Conservation (phyloP, 495 filamentous ascomycete genomes). For the Extremus antarcticus region DNA sequence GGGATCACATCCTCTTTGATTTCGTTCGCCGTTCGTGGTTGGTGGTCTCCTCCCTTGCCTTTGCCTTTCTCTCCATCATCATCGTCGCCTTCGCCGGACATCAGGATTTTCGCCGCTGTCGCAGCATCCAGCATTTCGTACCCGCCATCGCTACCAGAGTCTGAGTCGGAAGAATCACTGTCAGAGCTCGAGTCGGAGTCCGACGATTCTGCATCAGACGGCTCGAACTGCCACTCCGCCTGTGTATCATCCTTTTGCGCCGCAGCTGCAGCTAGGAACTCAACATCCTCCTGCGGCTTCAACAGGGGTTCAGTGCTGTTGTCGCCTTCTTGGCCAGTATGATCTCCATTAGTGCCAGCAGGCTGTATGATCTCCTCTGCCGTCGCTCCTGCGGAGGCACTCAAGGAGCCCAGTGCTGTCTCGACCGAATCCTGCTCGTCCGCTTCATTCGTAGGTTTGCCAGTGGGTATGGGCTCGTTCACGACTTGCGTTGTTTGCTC, state of each 20-base stretch:
- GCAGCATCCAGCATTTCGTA: conserved; percentile 63
- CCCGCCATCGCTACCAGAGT: conserved; percentile 48
- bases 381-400: background rate
- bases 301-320: background rate
- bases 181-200: conserved; percentile 42
- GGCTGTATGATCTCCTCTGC: no score
- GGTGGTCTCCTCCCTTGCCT: conserved; percentile 21
- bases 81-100: conserved; percentile 69
- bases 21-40: conserved; percentile 65
- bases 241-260: conserved; percentile 48
- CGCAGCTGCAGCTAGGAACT: conserved; percentile 32
- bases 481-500: background rate
- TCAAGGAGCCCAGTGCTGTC: background rate
- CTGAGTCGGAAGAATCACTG: conserved; percentile 44
- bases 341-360: background rate
- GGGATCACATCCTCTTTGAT: conserved; percentile 53
- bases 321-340: background rate
- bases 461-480: no score
- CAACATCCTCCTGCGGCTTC: conserved; percentile 9
- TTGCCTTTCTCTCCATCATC: conserved; percentile 38
- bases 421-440: background rate
- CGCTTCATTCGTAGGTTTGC: background rate
- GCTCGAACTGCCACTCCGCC: conserved; percentile 63
- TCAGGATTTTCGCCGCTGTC: conserved; percentile 68
- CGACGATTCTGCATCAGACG: conserved; percentile 46